A percentile compares a stretch with the other conserved stretches of the same genome.
Conservation (phyloP, 805 yeast species). For the Metschnikowia vanudenii region DNA sequence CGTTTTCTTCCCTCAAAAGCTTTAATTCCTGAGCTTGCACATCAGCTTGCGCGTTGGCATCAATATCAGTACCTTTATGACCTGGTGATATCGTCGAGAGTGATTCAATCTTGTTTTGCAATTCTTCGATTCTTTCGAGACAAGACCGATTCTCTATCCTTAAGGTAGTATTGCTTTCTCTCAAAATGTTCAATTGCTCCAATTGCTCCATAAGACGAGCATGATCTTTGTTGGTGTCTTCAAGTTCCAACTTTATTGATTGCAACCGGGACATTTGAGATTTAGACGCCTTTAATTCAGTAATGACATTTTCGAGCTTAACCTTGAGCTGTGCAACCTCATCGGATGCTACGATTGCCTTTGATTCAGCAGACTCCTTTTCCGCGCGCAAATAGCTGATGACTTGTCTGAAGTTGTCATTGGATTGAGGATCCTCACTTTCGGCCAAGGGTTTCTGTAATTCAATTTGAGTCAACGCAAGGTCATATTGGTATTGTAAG, state of each 20-base stretch:
- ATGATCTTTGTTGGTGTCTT: slow-evolving; percentile 42
- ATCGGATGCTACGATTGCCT: slow-evolving; percentile 37
- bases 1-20: slow-evolving; percentile 51
- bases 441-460: slow-evolving; percentile 22
- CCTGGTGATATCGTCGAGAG: slow-evolving; percentile 29
- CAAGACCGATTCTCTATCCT: slow-evolving; percentile 46
- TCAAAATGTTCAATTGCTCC: slow-evolving; percentile 58
- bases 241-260: slow-evolving; percentile 22
- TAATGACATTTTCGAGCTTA: slow-evolving; percentile 43
- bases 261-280: slow-evolving; percentile 41
- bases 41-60: slow-evolving; percentile 32
- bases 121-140: slow-evolving; percentile 24
- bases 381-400: slow-evolving; percentile 67
- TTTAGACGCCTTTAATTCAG: slow-evolving; percentile 54
- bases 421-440: slow-evolving; percentile 13
- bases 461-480: slow-evolving; percentile 69
- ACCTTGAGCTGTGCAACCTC: slow-evolving; percentile 56
- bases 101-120: slow-evolving; percentile 49
- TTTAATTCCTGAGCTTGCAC: slow-evolving; percentile 51
- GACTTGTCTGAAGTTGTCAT: slow-evolving; percentile 45
- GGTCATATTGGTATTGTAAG: slow-evolving; percentile 62
- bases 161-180: slow-evolving; percentile 67
- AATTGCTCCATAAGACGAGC: slow-evolving; percentile 50
- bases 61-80: slow-evolving; percentile 23
- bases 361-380: slow-evolving; percentile 66